A percentile compares a stretch with the other conserved stretches of the same genome.
These are phyloP conservation scores for Fraxinus floribunda DNA, from an alignment of 305 asterid genomes.

Conservation along the genomic window DNA sequence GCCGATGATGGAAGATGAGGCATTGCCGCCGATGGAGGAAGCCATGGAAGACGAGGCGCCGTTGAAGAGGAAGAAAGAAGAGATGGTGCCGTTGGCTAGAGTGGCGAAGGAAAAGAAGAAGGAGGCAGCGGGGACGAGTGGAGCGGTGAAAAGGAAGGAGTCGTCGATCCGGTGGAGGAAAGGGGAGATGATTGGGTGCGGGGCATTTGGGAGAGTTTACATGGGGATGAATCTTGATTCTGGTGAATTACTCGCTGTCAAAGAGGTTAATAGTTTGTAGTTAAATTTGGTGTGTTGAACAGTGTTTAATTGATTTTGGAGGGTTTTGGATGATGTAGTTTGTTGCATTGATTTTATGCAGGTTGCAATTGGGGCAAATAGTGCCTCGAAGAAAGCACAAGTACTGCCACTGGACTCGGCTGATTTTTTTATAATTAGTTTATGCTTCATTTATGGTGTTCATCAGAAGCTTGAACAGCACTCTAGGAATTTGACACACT, in stretches of 20 bases:
- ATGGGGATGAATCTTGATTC: constrained; percentile 99
- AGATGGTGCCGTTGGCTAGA: constrained; percentile 17
- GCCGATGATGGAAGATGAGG: constrained; percentile 32
- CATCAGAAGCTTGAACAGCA: constrained; percentile 10
- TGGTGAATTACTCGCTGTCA: constrained; percentile 88
- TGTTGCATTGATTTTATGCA: constrained; percentile 33
- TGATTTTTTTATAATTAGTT: constrained; percentile 15
- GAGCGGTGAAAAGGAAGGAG: not conserved
- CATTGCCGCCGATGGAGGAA: constrained; percentile 46
- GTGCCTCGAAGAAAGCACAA: constrained; percentile 77
- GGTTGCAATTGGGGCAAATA: constrained; percentile 79
- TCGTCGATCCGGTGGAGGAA: constrained; percentile 83
- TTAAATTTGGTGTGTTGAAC: constrained; percentile 3
- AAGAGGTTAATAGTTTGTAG: constrained; percentile 55
- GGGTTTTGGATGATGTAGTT: constrained; percentile 23
- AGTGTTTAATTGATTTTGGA: not conserved
- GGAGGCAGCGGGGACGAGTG: not conserved
- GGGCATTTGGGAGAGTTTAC: constrained; percentile 96
- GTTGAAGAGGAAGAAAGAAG: constrained; percentile 33
- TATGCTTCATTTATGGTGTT: not conserved
- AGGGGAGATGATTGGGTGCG: constrained; percentile 94
- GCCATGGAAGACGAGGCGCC: constrained; percentile 29
- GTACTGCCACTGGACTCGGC: constrained; percentile 43
- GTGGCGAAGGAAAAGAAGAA: not conserved
- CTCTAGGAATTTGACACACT: not conserved